Conservation (phyloP, 345 rosid genomes). For the Microthlaspi erraticum region DNA sequence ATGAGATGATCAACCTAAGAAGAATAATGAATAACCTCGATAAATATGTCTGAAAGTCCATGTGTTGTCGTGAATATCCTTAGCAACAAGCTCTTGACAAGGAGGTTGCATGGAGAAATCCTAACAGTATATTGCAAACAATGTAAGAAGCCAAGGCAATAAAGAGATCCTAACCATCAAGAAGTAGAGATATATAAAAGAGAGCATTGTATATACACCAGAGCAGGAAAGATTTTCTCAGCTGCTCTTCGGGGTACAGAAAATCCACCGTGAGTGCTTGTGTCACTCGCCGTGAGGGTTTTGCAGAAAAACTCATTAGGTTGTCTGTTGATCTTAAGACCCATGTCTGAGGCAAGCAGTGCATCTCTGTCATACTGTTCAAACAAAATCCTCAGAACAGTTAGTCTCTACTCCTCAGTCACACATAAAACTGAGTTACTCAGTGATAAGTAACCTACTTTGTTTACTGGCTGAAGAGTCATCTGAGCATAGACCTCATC, state of each 20-base stretch:
- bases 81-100: conserved; percentile 87
- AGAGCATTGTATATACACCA: conserved; percentile 56
- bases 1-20: not conserved
- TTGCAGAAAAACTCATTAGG: conserved; percentile 93
- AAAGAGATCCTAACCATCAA: not conserved
- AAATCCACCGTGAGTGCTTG: conserved; percentile 99
- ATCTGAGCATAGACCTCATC: conserved; percentile 87
- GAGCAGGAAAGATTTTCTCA: conserved; percentile 90
- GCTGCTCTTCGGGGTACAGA: conserved; percentile 98
- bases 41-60: conserved; percentile 97
- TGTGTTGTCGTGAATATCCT: conserved; percentile 81
- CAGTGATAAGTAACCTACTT: conserved; percentile 31
- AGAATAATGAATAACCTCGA: conserved; percentile 62
- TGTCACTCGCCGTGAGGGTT: conserved; percentile 96
- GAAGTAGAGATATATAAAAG: conserved; percentile 1
- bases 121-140: conserved; percentile 48
- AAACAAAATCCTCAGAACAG: conserved; percentile 31
- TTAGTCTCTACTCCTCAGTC: conserved; percentile 7
- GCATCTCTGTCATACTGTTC: conserved; percentile 92
- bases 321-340: conserved; percentile 70
- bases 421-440: not conserved
- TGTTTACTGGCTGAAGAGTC: conserved; percentile 71
- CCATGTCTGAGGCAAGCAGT: conserved; percentile 82
- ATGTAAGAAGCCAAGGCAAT: conserved; percentile 30
- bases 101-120: conserved; percentile 97